A percentile compares a stretch with the other conserved stretches of the same genome.
phyloP scores from a whole-genome alignment of 495 filamentous ascomycete genomes.

The Antarctomyces pellizariae region DNA sequence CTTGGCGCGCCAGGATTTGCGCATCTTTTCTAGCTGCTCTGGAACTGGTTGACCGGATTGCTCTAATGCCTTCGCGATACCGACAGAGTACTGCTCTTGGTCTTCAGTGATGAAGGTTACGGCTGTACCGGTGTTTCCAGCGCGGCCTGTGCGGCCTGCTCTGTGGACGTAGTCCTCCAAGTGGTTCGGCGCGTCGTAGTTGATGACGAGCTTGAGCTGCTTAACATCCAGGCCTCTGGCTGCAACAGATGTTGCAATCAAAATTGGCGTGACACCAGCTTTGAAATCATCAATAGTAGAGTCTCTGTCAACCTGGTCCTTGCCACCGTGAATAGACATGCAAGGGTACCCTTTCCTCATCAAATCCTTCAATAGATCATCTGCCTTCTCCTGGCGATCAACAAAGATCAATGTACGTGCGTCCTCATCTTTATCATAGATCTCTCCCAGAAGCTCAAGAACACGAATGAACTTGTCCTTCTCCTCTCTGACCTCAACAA shows the following conservation, averaged over 20 bases:
- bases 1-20: slow-evolving; percentile 56
- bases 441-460: slow-evolving; percentile 64
- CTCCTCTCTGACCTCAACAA: slow-evolving; percentile 71
- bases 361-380: slow-evolving; percentile 57
- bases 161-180: slow-evolving; percentile 96
- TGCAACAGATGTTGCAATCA: slow-evolving; percentile 90
- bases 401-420: slow-evolving; percentile 81
- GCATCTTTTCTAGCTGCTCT: slow-evolving; percentile 33
- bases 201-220: slow-evolving; percentile 86
- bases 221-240: slow-evolving; percentile 92
- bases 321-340: slow-evolving; percentile 90
- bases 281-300: slow-evolving; percentile 94
- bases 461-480: slow-evolving; percentile 68
- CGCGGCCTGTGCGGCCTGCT: slow-evolving; percentile 80
- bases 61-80: slow-evolving; percentile 82
- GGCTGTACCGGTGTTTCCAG: slow-evolving; percentile 83
- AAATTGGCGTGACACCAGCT: slow-evolving; percentile 62
- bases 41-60: slow-evolving; percentile 72
- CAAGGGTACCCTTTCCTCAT: slow-evolving; percentile 80
- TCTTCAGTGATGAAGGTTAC: slow-evolving; percentile 85
- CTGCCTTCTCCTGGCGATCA: slow-evolving; percentile 83
- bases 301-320: slow-evolving; percentile 87
- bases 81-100: slow-evolving; percentile 71
- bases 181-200: slow-evolving; percentile 92
- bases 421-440: slow-evolving; percentile 76